Evolutionary conservation across 2,329 filamentous ascomycete genomes (phyloP), one percentile per base, ranked within the genome.

Genomic region (Didymellaceae sp.): DNA sequence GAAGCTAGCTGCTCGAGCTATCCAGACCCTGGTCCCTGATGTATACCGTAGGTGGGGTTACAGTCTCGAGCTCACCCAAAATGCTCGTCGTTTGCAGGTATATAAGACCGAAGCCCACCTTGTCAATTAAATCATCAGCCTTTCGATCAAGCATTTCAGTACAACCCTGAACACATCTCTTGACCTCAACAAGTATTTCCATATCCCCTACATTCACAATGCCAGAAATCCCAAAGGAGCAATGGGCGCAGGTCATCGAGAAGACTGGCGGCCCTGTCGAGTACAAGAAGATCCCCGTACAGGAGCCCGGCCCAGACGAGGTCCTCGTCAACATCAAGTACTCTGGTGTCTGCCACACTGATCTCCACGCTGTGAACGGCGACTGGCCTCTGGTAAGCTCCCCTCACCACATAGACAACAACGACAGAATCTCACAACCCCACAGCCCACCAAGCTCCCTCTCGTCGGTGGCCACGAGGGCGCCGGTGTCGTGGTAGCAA

Each of bases 161-260:
- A 35, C 37, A 30, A 37, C 45, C 25, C 31, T 38, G 45, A 53
- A 33, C 21, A 46, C 34, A 31, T 44, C 26, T 18, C 24, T 42
- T 20, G n/a, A 34, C 5, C n/a, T n/a, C n/a, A n/a, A n/a, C n/a
- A n/a, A n/a, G n/a, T n/a, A 37, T 6, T 5, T n/a, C 14, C 24
- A 42, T 25, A 32, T 21, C 30, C 42, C 25, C 10, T 35, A 24
- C 31, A 31, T 32, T 31, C 34, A 51, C 35, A 42, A 82, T 81
- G 78, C 67, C 78, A 52, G 64, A 84, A 47, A 83, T 97, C 68
- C 93, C 93, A 52, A 84, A 82, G 41, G 86, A 86, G 75, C 93
- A 97, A 80, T 95, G 88, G 90, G 93, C 93, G 42, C 89, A 94
- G 77, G 90, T 97, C 63, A 81, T 94, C 65, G 89, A 96, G 76